Base-by-base conservation (phyloP, 2,329 filamentous ascomycete genomes). In the Trichoderma semiorbis region DNA sequence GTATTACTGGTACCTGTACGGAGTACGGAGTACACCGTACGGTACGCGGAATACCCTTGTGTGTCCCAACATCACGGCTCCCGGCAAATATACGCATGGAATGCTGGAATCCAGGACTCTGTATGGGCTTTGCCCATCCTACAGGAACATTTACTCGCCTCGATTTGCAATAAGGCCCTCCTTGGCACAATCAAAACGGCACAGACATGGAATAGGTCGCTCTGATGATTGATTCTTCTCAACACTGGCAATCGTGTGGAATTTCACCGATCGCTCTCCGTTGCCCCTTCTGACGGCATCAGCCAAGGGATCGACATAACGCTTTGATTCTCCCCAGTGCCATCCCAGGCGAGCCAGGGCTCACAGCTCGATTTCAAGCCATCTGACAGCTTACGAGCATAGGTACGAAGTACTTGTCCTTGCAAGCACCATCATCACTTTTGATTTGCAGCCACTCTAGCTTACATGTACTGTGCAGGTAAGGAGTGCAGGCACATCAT, bases 221-320 rank as follows among this genome's bases (percentile, higher is more conserved):
- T 39, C 18, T 3, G 28, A 36, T n/a, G 16, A 3, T 65, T n/a
- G 18, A 21, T 34, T 47, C n/a, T 53, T 53, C 24, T 34, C 47
- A 53, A 18, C 12, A n/a, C 14, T 14, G 30, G 16, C 21, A 21
- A 18, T 68, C 55, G 2, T 12, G 36, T 68, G 65, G n/a, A 47
- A 60, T 30, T 10, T 24, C 24, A 30, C 28, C 14, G 28, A 61
- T 69, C 66, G 26, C 36, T 24, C 30, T 12, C 21, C 36, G 14
- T 47, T 14, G 36, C 55, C 26, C 26, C 36, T 68, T 60, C 36
- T 24, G 26, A 47, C 53, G 55, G 55, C 65, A 58, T 60, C 55
- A 34, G 55, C 53, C 65, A 60, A 47, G 34, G n/a, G 66, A 69
- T 69, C 66, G 36, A 32, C 66, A 69, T 50, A 34, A 12, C 26